phyloP scores from a whole-genome alignment of 2,329 filamentous ascomycete species.

The Moelleriella libera region DNA sequence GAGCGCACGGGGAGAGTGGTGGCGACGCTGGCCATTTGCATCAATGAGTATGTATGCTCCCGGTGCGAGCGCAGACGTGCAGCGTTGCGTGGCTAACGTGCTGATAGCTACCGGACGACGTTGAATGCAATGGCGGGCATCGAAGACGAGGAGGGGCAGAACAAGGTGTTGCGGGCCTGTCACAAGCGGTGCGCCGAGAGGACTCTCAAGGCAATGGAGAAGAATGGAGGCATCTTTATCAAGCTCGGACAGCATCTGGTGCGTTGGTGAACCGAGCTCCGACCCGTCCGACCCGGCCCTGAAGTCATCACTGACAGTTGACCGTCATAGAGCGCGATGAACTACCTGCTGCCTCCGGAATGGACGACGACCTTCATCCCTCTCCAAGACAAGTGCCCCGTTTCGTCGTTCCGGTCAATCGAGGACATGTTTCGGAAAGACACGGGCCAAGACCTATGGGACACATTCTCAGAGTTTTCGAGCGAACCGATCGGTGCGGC shows the following conservation, averaged over 20 bases:
- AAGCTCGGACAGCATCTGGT: slow-evolving; percentile 90
- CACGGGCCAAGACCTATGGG: slow-evolving; percentile 63
- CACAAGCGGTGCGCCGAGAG: slow-evolving; percentile 87
- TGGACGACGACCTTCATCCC: slow-evolving; percentile 96
- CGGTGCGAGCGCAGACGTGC: background rate
- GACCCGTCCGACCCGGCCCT: background rate
- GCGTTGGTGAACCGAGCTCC: slow-evolving; percentile 9
- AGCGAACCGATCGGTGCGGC: slow-evolving; percentile 75
- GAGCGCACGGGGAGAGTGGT: slow-evolving; percentile 71
- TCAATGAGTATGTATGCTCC: slow-evolving; percentile 57
- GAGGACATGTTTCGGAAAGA: slow-evolving; percentile 75
- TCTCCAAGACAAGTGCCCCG: slow-evolving; percentile 86
- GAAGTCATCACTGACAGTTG: background rate
- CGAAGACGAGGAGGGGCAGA: slow-evolving; percentile 49
- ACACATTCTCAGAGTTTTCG: slow-evolving; percentile 79
- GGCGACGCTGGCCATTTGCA: slow-evolving; percentile 60
- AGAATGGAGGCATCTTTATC: slow-evolving; percentile 96
- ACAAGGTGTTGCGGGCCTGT: slow-evolving; percentile 62
- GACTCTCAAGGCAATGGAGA: slow-evolving; percentile 76
- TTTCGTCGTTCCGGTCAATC: slow-evolving; percentile 79
- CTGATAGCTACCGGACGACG: slow-evolving; percentile 66
- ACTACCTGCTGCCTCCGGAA: slow-evolving; percentile 78
- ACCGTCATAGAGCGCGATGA: slow-evolving; percentile 62
- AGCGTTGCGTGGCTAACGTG: background rate
- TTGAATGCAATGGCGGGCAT: slow-evolving; percentile 54